Base-by-base conservation (phyloP, 257 asterid species). In the Schizonepeta tenuifolia region DNA sequence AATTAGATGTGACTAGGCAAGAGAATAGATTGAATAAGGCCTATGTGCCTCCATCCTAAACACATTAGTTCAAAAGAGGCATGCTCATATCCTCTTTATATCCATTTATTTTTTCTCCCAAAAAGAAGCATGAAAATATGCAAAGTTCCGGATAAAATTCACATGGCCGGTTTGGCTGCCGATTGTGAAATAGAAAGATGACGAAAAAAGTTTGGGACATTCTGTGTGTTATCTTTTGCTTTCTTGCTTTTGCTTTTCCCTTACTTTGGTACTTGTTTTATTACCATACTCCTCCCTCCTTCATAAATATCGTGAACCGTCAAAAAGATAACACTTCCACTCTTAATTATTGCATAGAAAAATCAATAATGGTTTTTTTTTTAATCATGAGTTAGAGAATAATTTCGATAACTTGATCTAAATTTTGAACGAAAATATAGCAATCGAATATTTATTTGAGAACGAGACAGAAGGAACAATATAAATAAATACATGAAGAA, bases 201-300 rank as follows among this genome's bases (percentile, higher is more conserved):
- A 57, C 64, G 69, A 12, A 51, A 63, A 11, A 62, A 50, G 49
- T 26, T 41, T 47, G 54, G 67, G 60, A 36, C 51, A 38, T 47
- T 72, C 62, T 15, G 2, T 36, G 28, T 31, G 33, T 47, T 47
- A 40, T 64, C 44, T 67, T 28, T 50, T 50, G 53, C 70, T 56
- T 51, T 75, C 43, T 21, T 46, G 54, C 74, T 67, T 67, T 74
- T 75, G 28, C 43, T 67, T 75, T 41, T 4, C 11, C 47, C 24
- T 35, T 15, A 17, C 8, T 17, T 18, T 63, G 21, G 41, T 21
- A 22, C n/a, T 65, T 26, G 40, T 73, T 66, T 26, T 20, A 40
- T 38, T 3, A 6, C 12, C 21, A 22, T 10, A 7, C 9, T 0
- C 41, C 1, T 5, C 36, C 36, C 36, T 31, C 36, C 36, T 24